Base-by-base conservation (phyloP, 371 early-diverging fungal genomes). In the Parasitella parasitica region DNA sequence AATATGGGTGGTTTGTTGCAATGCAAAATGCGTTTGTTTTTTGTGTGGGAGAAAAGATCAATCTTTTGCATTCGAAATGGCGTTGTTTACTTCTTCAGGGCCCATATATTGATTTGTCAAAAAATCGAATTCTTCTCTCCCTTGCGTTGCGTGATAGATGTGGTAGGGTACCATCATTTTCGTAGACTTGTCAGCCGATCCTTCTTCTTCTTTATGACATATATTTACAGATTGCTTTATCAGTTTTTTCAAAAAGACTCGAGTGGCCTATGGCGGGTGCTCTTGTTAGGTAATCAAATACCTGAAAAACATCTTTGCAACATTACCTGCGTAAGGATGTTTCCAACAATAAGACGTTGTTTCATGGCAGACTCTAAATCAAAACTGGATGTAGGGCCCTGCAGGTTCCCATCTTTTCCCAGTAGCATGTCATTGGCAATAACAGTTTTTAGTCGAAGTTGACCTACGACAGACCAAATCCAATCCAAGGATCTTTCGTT, bases 91-190 rank as follows among this genome's bases (percentile, higher is more conserved):
- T 26, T 53, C 55, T 56, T 61, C 67, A 34, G 78, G 64, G 0
- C 76, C 78, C 78, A 78, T 75, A 59, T 80, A 77, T 53, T 81
- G 72, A 48, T 73, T 81, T 0, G 84, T 83, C 18, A 85, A 61
- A 57, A 85, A 83, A 38, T 85, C 86, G 39, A 85, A 72, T 49
- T 79, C 73, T 16, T 77, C 77, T 22, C 62, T 58, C 5, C 61
- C 53, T 36, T 76, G 80, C 4, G 74, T 46, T 7, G 81, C 81
- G 64, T 77, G 77, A 55, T 85, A 78, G 34, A 83, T 54, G 61
- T 81, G 81, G 36, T 82, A 67, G 0, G 83, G 84, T 0, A 79
- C 77, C 54, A 86, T 50, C 54, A 86, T 68, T 48, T 82, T 83
- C 0, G 64, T 61, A 0, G 58, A 48, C 35, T 64, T 62, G 18